Conservation (phyloP, 148 eudicot genomes). For the Pouteria glomerata region DNA sequence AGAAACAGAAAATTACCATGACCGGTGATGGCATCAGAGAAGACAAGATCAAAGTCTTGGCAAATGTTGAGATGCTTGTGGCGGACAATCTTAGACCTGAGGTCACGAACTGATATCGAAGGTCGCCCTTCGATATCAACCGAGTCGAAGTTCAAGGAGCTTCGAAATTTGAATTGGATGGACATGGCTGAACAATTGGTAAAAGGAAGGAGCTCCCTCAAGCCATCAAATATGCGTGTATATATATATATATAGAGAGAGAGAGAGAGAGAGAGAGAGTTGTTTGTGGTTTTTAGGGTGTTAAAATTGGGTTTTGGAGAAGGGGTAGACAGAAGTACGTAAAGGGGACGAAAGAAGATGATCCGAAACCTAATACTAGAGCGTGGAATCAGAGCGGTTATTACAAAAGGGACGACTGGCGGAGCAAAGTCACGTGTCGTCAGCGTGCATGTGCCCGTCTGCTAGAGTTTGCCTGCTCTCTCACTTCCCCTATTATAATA, state of each 20-base stretch:
- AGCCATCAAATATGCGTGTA: neutral
- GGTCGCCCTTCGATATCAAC: slow-evolving; percentile 43
- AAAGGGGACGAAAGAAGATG: neutral
- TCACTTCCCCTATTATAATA: no score
- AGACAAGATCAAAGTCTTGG: slow-evolving; percentile 50
- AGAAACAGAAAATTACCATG: slow-evolving; percentile 23
- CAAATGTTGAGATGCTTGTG: slow-evolving; percentile 35
- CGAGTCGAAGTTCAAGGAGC: slow-evolving; percentile 45
- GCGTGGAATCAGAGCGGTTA: neutral
- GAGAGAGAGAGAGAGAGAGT: neutral
- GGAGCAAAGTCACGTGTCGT: neutral
- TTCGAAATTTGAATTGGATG: slow-evolving; percentile 55
- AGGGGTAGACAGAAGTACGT: neutral
- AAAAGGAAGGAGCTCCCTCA: neutral
- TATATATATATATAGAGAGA: no score
- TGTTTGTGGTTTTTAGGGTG: neutral
- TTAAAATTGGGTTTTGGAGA: neutral
- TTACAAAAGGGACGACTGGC: neutral
- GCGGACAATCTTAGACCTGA: slow-evolving; percentile 38
- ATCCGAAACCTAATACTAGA: neutral
- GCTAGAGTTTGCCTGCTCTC: no score
- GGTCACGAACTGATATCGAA: slow-evolving; percentile 47
- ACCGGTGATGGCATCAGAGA: slow-evolving; percentile 51
- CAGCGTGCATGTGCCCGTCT: neutral
- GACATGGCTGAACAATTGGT: slow-evolving; percentile 27